Conservation (phyloP, 768 basidiomycete species). For the Hydnomerulius pinastri region DNA sequence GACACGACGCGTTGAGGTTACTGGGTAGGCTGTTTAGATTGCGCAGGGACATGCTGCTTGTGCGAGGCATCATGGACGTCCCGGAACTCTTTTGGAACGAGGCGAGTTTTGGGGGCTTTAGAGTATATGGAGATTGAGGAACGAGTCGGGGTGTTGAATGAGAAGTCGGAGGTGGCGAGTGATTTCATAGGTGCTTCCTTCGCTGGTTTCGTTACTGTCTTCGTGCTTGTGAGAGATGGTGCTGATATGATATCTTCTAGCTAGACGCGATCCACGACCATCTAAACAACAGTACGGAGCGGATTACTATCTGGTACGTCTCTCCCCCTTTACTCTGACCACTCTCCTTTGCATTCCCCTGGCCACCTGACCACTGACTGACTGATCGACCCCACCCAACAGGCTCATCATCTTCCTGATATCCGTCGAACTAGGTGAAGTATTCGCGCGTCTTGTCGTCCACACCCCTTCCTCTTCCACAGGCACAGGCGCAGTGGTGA, state of each 20-base stretch:
- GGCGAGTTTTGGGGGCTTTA: slow-evolving; percentile 88
- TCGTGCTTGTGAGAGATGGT: not conserved
- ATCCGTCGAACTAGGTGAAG: slow-evolving; percentile 90
- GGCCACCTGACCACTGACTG: too few species aligned
- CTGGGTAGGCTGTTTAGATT: slow-evolving; percentile 88
- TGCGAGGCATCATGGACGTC: slow-evolving; percentile 90
- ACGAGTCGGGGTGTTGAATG: slow-evolving; percentile 83
- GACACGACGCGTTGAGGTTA: slow-evolving; percentile 82
- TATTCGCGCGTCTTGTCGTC: slow-evolving; percentile 73
- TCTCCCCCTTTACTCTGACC: slow-evolving; percentile 47
- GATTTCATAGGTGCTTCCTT: slow-evolving; percentile 67
- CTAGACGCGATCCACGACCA: slow-evolving; percentile 93
- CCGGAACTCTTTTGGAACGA: slow-evolving; percentile 96
- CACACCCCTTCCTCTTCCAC: slow-evolving; percentile 40
- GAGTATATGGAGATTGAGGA: slow-evolving; percentile 93
- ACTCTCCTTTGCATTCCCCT: too few species aligned
- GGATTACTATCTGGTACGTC: slow-evolving; percentile 75
- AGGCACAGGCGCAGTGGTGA: slow-evolving; percentile 8
- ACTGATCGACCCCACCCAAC: slow-evolving; percentile 23
- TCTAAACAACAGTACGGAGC: slow-evolving; percentile 85
- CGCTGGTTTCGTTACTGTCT: slow-evolving; percentile 4
- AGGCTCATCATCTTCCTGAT: slow-evolving; percentile 91
- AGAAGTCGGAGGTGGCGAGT: slow-evolving; percentile 83
- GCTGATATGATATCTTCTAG: slow-evolving; percentile 43
- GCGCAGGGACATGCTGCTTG: slow-evolving; percentile 85